A percentile compares a stretch with the other conserved stretches of the same genome.
Conservation (phyloP, 306 rosid species). For the Inga leiocalycina region DNA sequence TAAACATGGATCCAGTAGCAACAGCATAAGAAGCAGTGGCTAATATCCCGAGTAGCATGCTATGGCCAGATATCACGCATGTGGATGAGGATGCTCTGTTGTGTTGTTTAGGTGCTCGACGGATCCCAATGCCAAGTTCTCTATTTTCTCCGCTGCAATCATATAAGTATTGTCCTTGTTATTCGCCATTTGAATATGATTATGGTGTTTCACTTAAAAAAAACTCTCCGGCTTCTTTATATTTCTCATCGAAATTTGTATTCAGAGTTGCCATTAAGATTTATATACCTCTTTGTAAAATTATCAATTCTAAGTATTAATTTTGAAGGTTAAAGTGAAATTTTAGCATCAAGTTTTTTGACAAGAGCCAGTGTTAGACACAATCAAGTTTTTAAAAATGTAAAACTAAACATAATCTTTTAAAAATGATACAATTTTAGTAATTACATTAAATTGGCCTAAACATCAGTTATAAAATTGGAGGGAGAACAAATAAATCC, state of each 20-base stretch:
- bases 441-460: too few species aligned
- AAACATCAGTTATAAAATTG: too few species aligned
- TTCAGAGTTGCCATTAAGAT: not conserved
- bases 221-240: not conserved
- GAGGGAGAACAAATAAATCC: too few species aligned
- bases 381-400: too few species aligned
- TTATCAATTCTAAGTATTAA: too few species aligned
- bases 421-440: too few species aligned
- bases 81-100: conserved; percentile 35
- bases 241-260: not conserved
- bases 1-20: conserved; percentile 50
- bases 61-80: conserved; percentile 52
- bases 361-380: too few species aligned
- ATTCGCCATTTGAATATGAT: conserved; percentile 4
- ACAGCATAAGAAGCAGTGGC: conserved; percentile 55
- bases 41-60: conserved; percentile 70
- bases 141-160: conserved; percentile 63
- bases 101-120: conserved; percentile 39
- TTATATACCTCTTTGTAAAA: not conserved
- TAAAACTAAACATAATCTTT: too few species aligned
- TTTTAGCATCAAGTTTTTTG: too few species aligned
- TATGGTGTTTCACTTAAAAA: not conserved
- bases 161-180: not conserved
- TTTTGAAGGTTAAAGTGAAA: too few species aligned
- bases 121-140: conserved; percentile 61